Base-by-base conservation (phyloP, 2,329 filamentous ascomycete species). In the Penicillium sp. region DNA sequence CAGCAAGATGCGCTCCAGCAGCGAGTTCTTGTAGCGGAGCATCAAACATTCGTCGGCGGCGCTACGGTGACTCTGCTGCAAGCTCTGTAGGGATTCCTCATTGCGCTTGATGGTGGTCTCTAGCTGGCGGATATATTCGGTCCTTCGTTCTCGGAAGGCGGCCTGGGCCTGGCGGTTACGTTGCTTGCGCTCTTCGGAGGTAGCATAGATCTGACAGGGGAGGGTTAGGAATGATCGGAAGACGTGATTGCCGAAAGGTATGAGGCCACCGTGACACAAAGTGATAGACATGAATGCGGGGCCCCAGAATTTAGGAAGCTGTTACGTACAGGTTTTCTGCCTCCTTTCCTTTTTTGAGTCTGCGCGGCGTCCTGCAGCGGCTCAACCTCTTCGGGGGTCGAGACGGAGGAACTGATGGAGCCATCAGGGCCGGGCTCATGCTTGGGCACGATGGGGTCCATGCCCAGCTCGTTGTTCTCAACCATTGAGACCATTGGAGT, bases 121-220 rank as follows among this genome's bases (percentile, higher is more conserved):
- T 24, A 99, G 84, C 75, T 99, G 94, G 79, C 97, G 97, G 79
- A 99, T 99, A 75, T 99, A 99, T 80, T 99, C 94, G 52, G 93
- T 97, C 55, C 94, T 88, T 63, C 94, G 89, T 78, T 99, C 94
- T 65, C 94, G 88, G 70, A 99, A 99, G 54, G 94, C 94, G 52
- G 94, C 94, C 77, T 99, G 94, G 45, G 94, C 94, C 79, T 97
- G 94, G 66, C 94, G 83, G 72, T 99, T 99, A 62, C 94, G 86
- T 78, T 97, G 94, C 80, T 99, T 97, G 69, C 94, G 88, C 77
- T 99, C 94, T 76, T 99, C 94, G 10, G 94, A 97, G 34, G 94
- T 99, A 51, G 94, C 94, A 82, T 99, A 99, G 61, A 97, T 97
- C 93, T 97, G 62, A 18, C 18, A 18, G 44, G 16, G 44, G 6